Evolutionary conservation across 2,329 filamentous ascomycete genomes (phyloP), one percentile per base, ranked within the genome.

Genomic region (Ophiocordyceps camponoti-rufipedis): DNA sequence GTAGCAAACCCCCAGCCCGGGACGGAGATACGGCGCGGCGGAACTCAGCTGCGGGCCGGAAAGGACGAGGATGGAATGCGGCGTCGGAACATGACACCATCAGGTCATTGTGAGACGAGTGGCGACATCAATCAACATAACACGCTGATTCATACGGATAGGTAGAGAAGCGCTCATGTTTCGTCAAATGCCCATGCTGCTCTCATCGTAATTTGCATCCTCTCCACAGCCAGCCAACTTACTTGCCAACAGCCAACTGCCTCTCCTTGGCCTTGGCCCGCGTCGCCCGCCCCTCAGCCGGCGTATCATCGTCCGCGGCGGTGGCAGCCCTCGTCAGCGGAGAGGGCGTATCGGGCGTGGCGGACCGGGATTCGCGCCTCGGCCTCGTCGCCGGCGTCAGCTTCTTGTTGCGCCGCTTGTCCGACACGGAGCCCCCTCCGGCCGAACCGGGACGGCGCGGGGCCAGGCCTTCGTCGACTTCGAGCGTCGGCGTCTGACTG

Each of bases 311-410:
- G 16, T 50, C 47, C 11, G 53, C 51, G 18, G 48, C 50, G 43
- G 60, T 70, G 48, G 64, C 70, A 51, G 71, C 71, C 44, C 62
- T 64, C 7, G 70, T 67, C 48, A 77, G 55, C 3, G 72, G 73
- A 3, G 72, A 75, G 5, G 72, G 62, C 16, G 65, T 64, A 40
- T 77, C 73, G 1, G 72, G 73, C 3, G 72, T 75, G 3, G 71
- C 63, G 5, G 71, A 75, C 44, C 72, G 59, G 4, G 68, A 69
- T 42, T 75, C 71, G 4, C 70, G 62, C 54, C 65, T 70, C 16
- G 65, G 52, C 49, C 63, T 65, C 23, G 64, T 58, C 29, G 58
- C 56, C 5, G 68, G 63, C 10, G 65, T 56, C 41, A 65, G 59
- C 59, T 72, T 75, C 61, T 71, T 23, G 23, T 23, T 74, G 35